Evolutionary conservation across 164 flowering plant genomes (phyloP), one percentile per base, ranked within the genome.

Genomic region (Taxillus chinensis): DNA sequence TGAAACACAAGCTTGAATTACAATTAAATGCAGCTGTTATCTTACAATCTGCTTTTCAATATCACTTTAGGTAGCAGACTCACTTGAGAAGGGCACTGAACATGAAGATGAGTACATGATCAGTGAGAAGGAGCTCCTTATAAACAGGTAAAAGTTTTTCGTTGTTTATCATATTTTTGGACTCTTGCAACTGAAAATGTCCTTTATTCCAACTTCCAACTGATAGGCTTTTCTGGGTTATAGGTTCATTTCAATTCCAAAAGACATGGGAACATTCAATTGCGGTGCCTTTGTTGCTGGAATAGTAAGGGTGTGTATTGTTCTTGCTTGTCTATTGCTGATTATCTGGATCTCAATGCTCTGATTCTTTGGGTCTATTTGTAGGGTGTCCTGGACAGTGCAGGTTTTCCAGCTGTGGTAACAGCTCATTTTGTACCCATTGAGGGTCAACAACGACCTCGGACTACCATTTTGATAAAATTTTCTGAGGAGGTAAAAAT

Each of bases 271-370:
- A n/a, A 82, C 99, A 42, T 95, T 95, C 65, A 95, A 95, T 57
- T 95, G 97, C 65, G 99, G 99, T n/a, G 99, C 99, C 51, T 95
- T 95, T 87, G 99, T 89, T 71, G 99, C 99, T 76, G 99, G 99
- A 65, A 84, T 95, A 67, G 99, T 95, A 55, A 83, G 84, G 86
- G 99, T 93, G 70, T 65, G 86, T 64, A 59, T 52, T 40, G 2
- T 7, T 5, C 8, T 42, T 73, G 55, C 39, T 54, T 13, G 71
- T 39, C 8, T 11, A 43, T 63, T 57, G 39, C 40, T 57, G n/a
- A 65, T 55, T 15, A 17, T 59, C 59, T 65, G 42, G 56, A 45
- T n/a, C 48, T 69, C 55, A 43, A 63, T 48, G 71, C 16, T 62
- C 71, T 74, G 8, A 77, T 64, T 60, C 65, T n/a, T 52, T 50